A percentile compares a stretch with the other conserved stretches of the same genome.
Evolutionary conservation across 2,329 filamentous ascomycete genomes (phyloP).

Genomic region (Periconia sp.): DNA sequence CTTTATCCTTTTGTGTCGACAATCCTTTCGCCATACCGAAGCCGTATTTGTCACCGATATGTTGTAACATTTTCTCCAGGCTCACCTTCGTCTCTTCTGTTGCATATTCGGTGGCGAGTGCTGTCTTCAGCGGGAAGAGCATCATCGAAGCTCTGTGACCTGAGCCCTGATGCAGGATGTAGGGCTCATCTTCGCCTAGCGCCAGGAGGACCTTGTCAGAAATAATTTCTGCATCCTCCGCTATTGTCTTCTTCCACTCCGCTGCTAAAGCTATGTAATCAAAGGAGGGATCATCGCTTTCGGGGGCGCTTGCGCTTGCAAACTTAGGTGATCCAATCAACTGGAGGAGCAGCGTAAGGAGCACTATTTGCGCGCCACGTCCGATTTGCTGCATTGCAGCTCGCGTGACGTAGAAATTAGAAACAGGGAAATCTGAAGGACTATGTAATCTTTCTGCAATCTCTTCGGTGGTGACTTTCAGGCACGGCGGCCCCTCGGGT

Average conservation of each 20-base stretch:
- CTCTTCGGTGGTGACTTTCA: too few relatives aligned
- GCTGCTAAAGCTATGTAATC: not conserved
- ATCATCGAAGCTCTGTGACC: conserved; percentile 7
- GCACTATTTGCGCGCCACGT: too few relatives aligned
- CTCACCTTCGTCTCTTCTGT: not conserved
- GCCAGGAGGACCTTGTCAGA: conserved; percentile 3
- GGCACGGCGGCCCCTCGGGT: too few relatives aligned
- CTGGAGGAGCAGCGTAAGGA: too few relatives aligned
- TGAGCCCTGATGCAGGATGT: not conserved
- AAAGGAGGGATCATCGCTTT: too few relatives aligned
- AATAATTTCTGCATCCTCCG: not conserved
- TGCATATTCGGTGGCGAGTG: conserved; percentile 5
- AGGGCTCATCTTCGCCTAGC: conserved; percentile 1
- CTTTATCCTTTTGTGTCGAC: not conserved
- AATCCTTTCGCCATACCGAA: conserved; percentile 10
- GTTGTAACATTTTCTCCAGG: not conserved
- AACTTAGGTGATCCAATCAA: too few relatives aligned
- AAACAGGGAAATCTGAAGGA: too few relatives aligned
- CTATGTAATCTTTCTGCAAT: too few relatives aligned
- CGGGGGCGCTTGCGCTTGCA: too few relatives aligned
- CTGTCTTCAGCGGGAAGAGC: conserved; percentile 5
- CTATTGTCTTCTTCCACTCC: conserved; percentile 4
- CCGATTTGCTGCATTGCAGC: too few relatives aligned
- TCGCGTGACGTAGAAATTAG: too few relatives aligned
- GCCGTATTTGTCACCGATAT: conserved; percentile 6